Evolutionary conservation across 108 stramenopile genomes (phyloP), one percentile per base, ranked within the genome.

Genomic region (Parietichytrium sp.): DNA sequence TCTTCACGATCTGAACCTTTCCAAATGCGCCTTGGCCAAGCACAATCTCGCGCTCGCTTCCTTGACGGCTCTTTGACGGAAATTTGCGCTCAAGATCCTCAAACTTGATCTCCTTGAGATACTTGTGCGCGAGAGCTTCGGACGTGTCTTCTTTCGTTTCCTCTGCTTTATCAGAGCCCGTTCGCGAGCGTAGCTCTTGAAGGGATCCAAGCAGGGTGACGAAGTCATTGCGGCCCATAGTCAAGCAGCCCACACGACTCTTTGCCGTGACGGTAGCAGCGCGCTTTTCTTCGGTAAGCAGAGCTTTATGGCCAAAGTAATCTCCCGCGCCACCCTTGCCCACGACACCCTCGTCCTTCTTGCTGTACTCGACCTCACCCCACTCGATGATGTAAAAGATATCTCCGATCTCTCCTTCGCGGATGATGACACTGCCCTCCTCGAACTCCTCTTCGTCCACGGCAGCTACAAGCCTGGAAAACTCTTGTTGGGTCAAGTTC

Each of bases 341-440:
- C 0, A 72, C 61, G 33, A 45, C 61, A 6, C 61, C 61, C 61
- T 72, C 61, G 16, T 72, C 61, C n/a, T 42, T 33, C 42, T 72
- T 72, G 2, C 38, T 45, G 20, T 72, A 72, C 42, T 72, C 45
- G 42, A 72, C 61, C 45, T 72, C 61, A 10, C 61, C 95, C 54
- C 84, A 84, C 54, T 93, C 87, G 36, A 96, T 91, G 79, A 96
- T 88, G 87, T 92, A 94, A 53, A 96, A 94, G 29, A 86, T 89
- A 80, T 96, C 92, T n/a, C 95, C 96, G 42, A 72, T 82, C 3
- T 92, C 83, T 29, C 94, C 95, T 79, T 94, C 85, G 18, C 86
- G 87, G 80, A 95, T 87, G 53, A 98, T 93, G 15, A 86, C 80
- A 20, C 91, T 85, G 25, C 92, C 93, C 38, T 85, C 85, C 52